Evolutionary conservation across 441 rosid species (phyloP), one percentile per base, ranked within the genome.

Genomic region (Manihot esculenta): DNA sequence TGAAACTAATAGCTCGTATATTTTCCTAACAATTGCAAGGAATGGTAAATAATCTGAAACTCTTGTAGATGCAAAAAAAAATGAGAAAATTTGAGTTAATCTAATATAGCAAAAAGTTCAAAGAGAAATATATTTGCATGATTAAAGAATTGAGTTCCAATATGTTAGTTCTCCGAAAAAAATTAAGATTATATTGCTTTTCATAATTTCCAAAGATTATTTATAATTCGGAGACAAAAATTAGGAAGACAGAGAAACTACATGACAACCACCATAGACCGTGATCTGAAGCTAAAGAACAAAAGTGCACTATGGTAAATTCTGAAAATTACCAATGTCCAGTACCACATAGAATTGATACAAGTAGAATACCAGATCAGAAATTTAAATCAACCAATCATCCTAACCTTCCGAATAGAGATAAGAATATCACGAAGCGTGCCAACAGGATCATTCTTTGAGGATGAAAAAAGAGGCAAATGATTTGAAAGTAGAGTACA

Each of bases 401-500:
- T 66, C 42, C 73, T 45, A 57, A 95, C 99, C 94, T 91, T 93
- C 66, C 87, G 85, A 55, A 71, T 70, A 72, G 92, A 81, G 80
- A 77, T 69, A 72, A 93, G 89, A 80, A 85, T 71, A 76, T 89
- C 86, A 48, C 80, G 85, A 54, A 90, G 88, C 70, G 81, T 82
- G 64, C 91, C 97, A 76, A 88, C 87, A 71, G 60, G 86, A 80
- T 84, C 93, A 50, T 53, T 80, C 84, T 72, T 93, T 10, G 78
- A 82, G 75, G 81, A 72, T 72, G 93, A 88, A 72, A 90, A 77
- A 67, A 95, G 97, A 18, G 81, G 60, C 45, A 81, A 75, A 49
- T 84, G 80, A 41, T 89, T 85, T 61, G 87, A 79, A 75, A 89
- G 78, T 73, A 93, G 83, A 69, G 83, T 81, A 77, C 82, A 81